phyloP scores from a whole-genome alignment of 1,139 yeast genomes.

The Geotrichum reessii region DNA sequence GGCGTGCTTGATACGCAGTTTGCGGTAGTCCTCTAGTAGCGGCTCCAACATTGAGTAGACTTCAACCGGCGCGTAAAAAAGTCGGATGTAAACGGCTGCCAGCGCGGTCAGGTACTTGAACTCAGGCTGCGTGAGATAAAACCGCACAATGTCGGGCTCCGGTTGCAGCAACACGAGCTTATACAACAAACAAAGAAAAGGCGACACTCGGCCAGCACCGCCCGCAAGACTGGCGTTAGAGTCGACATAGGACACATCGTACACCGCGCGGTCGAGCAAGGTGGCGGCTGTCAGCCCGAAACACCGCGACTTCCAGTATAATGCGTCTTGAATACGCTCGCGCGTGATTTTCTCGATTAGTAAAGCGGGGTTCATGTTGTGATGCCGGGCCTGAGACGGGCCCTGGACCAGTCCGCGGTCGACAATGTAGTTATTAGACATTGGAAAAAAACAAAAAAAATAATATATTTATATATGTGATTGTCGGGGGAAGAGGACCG shows the following conservation, averaged over 20 bases:
- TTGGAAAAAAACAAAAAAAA: background rate
- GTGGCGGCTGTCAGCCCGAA: conserved; percentile 53
- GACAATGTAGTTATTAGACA: conserved; percentile 9
- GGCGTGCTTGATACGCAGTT: conserved; percentile 38
- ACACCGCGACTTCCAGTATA: conserved; percentile 63
- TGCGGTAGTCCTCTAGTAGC: conserved; percentile 50
- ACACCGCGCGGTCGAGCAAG: conserved; percentile 44
- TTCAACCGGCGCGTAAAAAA: conserved; percentile 43
- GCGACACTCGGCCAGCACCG: conserved; percentile 48
- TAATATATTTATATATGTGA: background rate
- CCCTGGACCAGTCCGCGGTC: conserved; percentile 34
- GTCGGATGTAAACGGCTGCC: conserved; percentile 52
- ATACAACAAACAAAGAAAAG: conserved; percentile 59
- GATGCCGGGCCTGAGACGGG: conserved; percentile 25
- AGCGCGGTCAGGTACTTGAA: conserved; percentile 66
- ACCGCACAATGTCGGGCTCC: conserved; percentile 45
- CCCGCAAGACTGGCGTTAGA: conserved; percentile 44
- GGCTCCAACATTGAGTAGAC: conserved; percentile 51
- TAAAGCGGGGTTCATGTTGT: conserved; percentile 47
- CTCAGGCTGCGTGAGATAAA: conserved; percentile 50
- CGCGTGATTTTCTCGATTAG: conserved; percentile 63
- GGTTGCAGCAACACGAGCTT: conserved; percentile 63
- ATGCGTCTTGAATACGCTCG: conserved; percentile 60
- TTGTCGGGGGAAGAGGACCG: background rate
- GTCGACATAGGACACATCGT: conserved; percentile 34